Evolutionary conservation across 257 asterid species (phyloP), one percentile per base, ranked within the genome.

Genomic region (Primulina tabacum): DNA sequence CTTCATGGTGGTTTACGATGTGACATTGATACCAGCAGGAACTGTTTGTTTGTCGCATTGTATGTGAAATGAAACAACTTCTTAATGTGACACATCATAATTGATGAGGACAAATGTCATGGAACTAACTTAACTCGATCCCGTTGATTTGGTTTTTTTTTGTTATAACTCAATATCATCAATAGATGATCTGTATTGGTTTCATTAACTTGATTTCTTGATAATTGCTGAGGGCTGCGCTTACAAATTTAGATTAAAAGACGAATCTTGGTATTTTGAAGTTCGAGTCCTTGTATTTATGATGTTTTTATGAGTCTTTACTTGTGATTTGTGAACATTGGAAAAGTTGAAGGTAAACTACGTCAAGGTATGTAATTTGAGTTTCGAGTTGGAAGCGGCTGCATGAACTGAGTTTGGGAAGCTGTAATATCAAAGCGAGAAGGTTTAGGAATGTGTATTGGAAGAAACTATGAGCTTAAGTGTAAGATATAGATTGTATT

Each of bases 1-100:
- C 34, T 64, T 37, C 33, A 35, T 20, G 68, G 33, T 64, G n/a
- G 68, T n/a, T 21, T 65, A n/a, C 38, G 20, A 65, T 14, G 70
- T 26, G 60, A 47, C 24, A 26, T 14, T 14, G 26, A 65, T 43
- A 12, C 24, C 17, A 43, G 7, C 10, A 56, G 16, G 40, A 4
- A 8, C 29, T 47, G 14, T 66, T 37, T 4, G 33, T 34, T 62
- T n/a, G 16, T n/a, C 30, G 52, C 47, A 34, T 61, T 10, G 34
- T 58, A 4, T 40, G 26, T 21, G 11, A 30, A 37, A 3, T 4
- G 18, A 6, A 38, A 64, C 56, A 47, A 20, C 16, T 11, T 65
- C 16, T 14, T 43, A 24, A 10, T 65, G 59, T 21, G 30, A 17
- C 11, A 43, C 29, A 12, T 18, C 0, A 47, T 16, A 26, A 67